phyloP scores from a whole-genome alignment of 805 yeast species.

The Kodamaea leandrae region DNA sequence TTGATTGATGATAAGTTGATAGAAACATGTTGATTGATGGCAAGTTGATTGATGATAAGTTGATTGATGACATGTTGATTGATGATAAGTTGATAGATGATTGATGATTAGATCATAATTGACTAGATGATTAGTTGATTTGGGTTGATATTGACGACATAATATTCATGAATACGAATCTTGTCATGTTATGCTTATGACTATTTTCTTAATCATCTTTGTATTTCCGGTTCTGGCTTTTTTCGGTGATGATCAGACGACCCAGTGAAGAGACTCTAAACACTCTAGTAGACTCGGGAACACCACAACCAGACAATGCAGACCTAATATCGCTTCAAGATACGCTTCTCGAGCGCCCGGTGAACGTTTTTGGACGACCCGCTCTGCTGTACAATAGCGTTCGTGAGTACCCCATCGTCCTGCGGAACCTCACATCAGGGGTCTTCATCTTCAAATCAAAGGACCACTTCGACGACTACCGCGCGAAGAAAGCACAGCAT shows the following conservation, averaged over 20 bases:
- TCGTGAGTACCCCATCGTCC: slow-evolving; percentile 18
- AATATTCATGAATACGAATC: too few relatives aligned
- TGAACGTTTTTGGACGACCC: slow-evolving; percentile 14
- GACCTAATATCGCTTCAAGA: slow-evolving; percentile 16
- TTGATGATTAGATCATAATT: too few relatives aligned
- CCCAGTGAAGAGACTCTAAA: slow-evolving; percentile 11
- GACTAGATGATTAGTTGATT: too few relatives aligned
- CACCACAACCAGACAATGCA: neutral
- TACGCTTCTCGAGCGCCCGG: slow-evolving; percentile 16
- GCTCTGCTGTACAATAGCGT: slow-evolving; percentile 11
- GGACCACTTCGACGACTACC: slow-evolving; percentile 11
- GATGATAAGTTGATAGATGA: too few relatives aligned
- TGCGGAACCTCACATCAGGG: slow-evolving; percentile 21
- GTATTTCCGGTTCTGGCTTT: too few relatives aligned
- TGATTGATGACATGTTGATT: too few relatives aligned
- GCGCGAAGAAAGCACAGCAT: slow-evolving; percentile 12
- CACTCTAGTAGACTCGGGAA: slow-evolving; percentile 8
- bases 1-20: too few relatives aligned
- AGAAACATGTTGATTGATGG: too few relatives aligned
- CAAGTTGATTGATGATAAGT: too few relatives aligned
- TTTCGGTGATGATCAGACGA: slow-evolving; percentile 7
- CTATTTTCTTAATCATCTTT: too few relatives aligned
- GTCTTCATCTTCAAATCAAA: slow-evolving; percentile 16
- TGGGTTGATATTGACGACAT: too few relatives aligned
- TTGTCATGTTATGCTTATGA: too few relatives aligned